A percentile compares a stretch with the other conserved stretches of the same genome.
Evolutionary conservation across 306 rosid species (phyloP).

Genomic region (Quercus cerris): DNA sequence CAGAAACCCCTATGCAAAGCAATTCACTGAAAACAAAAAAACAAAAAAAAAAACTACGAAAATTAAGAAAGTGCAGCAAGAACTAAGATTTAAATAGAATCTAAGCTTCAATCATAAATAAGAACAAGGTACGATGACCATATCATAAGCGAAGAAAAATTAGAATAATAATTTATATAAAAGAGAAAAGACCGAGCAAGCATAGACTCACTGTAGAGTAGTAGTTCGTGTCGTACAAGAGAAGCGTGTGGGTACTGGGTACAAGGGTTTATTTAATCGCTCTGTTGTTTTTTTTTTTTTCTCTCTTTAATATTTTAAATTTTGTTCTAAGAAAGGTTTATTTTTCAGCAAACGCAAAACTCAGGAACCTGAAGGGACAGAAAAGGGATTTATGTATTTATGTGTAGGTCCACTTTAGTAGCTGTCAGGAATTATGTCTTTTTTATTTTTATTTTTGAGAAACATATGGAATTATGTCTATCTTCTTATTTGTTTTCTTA

Average conservation of each 20-base stretch:
- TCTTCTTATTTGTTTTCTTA: too few relatives aligned
- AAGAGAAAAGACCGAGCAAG: neutral
- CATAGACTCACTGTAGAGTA: neutral
- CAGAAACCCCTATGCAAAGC: neutral
- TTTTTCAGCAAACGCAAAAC: too few relatives aligned
- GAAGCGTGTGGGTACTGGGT: neutral
- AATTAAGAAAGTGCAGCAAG: neutral
- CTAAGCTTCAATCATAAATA: neutral
- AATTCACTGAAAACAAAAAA: neutral
- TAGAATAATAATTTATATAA: neutral
- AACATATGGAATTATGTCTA: too few relatives aligned
- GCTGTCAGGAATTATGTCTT: too few relatives aligned
- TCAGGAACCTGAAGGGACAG: too few relatives aligned
- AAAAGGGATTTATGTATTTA: too few relatives aligned
- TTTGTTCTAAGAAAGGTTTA: too few relatives aligned
- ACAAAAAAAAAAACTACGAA: neutral
- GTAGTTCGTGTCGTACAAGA: neutral
- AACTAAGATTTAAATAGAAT: neutral
- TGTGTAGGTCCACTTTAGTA: too few relatives aligned
- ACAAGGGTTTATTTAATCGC: too few relatives aligned
- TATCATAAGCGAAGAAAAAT: neutral
- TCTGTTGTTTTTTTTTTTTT: too few relatives aligned
- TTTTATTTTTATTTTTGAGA: too few relatives aligned
- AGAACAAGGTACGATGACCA: neutral
- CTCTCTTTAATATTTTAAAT: too few relatives aligned